phyloP scores from a whole-genome alignment of 257 asterid species.

The Primulina eburnea region DNA sequence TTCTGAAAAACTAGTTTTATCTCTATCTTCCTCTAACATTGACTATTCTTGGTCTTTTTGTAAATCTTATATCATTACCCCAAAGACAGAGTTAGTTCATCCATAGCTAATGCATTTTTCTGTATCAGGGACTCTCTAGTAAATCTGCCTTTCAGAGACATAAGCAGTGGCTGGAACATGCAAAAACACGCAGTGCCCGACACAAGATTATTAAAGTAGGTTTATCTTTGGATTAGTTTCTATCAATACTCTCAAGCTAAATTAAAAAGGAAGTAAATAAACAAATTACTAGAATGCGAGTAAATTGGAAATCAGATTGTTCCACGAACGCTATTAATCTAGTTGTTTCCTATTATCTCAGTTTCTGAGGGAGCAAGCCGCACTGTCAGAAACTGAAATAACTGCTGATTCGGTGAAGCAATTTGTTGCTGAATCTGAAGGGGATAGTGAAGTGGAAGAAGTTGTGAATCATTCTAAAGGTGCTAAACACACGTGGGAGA shows the following conservation, averaged over 20 bases:
- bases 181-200: conserved; percentile 92
- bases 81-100: neutral
- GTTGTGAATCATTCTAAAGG: conserved; percentile 45
- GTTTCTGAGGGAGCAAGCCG: conserved; percentile 94
- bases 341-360: conserved; percentile 34
- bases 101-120: neutral
- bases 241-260: neutral
- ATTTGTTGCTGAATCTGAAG: conserved; percentile 61
- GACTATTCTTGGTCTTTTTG: conserved; percentile 13
- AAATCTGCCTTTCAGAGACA: conserved; percentile 92
- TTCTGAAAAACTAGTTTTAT: neutral
- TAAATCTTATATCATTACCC: neutral
- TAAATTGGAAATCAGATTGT: neutral
- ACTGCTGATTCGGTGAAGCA: conserved; percentile 73
- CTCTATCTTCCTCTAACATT: conserved; percentile 8
- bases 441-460: conserved; percentile 52
- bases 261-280: neutral
- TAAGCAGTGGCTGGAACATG: conserved; percentile 91
- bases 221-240: conserved; percentile 13
- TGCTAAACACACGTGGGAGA: conserved; percentile 59
- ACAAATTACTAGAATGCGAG: neutral
- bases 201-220: conserved; percentile 95
- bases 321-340: conserved; percentile 19
- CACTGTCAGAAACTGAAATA: conserved; percentile 74
- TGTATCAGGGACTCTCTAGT: conserved; percentile 71